A percentile compares a stretch with the other conserved stretches of the same genome.
phyloP scores from a whole-genome alignment of 2,329 filamentous ascomycete genomes.

The Pseudocercospora pini-densiflorae region DNA sequence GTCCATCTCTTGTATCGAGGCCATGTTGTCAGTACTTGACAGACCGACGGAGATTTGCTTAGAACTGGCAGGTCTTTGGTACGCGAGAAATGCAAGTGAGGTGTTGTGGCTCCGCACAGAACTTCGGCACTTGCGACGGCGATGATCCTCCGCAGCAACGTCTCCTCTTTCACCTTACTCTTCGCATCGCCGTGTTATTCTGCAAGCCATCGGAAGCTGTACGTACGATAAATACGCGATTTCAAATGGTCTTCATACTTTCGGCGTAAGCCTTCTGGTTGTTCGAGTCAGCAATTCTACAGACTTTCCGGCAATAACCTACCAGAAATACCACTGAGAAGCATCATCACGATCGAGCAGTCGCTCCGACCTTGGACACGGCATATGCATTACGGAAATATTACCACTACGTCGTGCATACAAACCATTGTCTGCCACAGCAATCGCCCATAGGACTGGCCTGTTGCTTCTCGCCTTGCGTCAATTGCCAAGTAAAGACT shows the following conservation, averaged over 20 bases:
- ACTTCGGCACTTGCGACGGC: neutral
- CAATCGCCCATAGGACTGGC: neutral
- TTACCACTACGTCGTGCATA: slow-evolving; percentile 1
- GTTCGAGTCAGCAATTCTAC: too few species aligned
- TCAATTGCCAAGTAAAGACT: neutral
- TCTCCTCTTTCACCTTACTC: neutral
- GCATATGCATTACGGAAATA: slow-evolving; percentile 3
- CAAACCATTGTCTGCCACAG: neutral
- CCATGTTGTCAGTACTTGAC: slow-evolving; percentile 11
- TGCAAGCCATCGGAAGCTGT: neutral
- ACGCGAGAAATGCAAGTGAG: neutral
- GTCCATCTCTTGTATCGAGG: slow-evolving; percentile 24
- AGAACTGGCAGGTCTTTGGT: neutral
- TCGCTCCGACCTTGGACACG: neutral
- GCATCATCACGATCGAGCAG: neutral
- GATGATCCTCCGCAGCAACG: neutral
- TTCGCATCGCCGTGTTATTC: neutral
- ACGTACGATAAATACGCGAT: too few species aligned
- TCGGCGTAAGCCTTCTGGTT: too few species aligned
- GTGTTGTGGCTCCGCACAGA: neutral
- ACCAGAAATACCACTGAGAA: neutral
- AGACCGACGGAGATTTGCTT: neutral
- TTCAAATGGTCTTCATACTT: too few species aligned
- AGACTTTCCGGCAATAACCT: too few species aligned
- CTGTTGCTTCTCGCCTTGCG: neutral